phyloP scores from a whole-genome alignment of 179 eudicot genomes.

The Gypsophila paniculata region DNA sequence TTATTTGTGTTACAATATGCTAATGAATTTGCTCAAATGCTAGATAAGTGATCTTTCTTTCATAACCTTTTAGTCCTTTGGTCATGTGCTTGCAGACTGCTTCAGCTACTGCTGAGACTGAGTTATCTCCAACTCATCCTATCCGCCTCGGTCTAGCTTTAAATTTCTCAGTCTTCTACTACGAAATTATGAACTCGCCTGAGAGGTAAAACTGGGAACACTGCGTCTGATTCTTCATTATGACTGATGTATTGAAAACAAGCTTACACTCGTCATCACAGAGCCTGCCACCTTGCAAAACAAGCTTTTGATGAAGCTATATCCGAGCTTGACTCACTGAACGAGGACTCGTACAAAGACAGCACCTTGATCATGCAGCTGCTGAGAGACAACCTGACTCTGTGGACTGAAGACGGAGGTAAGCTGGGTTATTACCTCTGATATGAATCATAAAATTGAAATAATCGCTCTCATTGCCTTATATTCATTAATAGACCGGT shows the following conservation, averaged over 20 bases:
- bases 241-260: not conserved
- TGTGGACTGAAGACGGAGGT: conserved; percentile 37
- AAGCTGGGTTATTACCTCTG: not conserved
- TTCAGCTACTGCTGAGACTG: conserved; percentile 38
- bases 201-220: conserved; percentile 35
- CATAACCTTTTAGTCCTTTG: not conserved
- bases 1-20: not conserved
- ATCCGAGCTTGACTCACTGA: conserved; percentile 29
- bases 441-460: not conserved
- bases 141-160: conserved; percentile 54
- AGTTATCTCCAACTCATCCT: conserved; percentile 54
- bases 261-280: not conserved
- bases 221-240: not conserved
- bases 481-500: too few relatives aligned
- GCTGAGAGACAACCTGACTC: conserved; percentile 30
- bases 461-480: too few relatives aligned
- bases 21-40: not conserved
- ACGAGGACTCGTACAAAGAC: conserved; percentile 36
- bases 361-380: conserved; percentile 36
- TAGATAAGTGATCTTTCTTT: not conserved
- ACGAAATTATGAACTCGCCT: conserved; percentile 56
- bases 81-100: conserved; percentile 38
- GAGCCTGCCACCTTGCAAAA: conserved; percentile 28
- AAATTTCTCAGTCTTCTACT: conserved; percentile 59
- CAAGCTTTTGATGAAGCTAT: conserved; percentile 33